Evolutionary conservation across 768 basidiomycete genomes (phyloP).

Genomic region (Agrocybe praecox): DNA sequence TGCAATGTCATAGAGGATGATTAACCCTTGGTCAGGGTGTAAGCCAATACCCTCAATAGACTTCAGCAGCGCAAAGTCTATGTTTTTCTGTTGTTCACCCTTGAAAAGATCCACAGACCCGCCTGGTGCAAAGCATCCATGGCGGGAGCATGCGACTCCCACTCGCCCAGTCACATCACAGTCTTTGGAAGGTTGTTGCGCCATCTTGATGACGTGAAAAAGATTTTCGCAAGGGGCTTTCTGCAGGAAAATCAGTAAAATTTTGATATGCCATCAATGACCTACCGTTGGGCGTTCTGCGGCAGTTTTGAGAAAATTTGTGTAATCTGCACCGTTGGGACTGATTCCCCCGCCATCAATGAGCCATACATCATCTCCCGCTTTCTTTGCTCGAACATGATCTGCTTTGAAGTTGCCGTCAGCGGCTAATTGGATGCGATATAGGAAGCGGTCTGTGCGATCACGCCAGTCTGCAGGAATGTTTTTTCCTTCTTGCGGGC

Average conservation of each 20-base stretch:
- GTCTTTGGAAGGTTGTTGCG: conserved; percentile 2
- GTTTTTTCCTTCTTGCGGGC: conserved; percentile 28
- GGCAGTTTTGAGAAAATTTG: no score
- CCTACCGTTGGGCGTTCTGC: no score
- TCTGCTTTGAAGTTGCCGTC: conserved; percentile 20
- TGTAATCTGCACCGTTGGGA: background rate
- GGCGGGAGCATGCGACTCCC: conserved; percentile 16
- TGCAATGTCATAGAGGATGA: background rate
- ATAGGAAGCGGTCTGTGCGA: conserved; percentile 2
- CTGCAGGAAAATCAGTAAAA: background rate
- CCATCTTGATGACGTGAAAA: conserved; percentile 12
- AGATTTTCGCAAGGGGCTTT: conserved; percentile 15
- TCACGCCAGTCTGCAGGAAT: conserved; percentile 21
- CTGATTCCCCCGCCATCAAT: conserved; percentile 14
- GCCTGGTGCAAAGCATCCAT: conserved; percentile 19
- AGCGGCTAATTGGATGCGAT: conserved; percentile 2
- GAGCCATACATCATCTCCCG: conserved; percentile 10
- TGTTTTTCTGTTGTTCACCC: conserved; percentile 26
- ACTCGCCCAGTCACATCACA: conserved; percentile 14
- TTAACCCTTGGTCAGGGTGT: conserved; percentile 5
- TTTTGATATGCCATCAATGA: no score
- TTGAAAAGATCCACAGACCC: conserved; percentile 16
- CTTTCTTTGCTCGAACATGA: conserved; percentile 1
- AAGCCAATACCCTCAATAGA: conserved; percentile 7
- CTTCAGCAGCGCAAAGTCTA: conserved; percentile 15